These are phyloP conservation scores for Sporopachydermia lactativora DNA, from an alignment of 805 yeast genomes.

Conservation along the genomic window DNA sequence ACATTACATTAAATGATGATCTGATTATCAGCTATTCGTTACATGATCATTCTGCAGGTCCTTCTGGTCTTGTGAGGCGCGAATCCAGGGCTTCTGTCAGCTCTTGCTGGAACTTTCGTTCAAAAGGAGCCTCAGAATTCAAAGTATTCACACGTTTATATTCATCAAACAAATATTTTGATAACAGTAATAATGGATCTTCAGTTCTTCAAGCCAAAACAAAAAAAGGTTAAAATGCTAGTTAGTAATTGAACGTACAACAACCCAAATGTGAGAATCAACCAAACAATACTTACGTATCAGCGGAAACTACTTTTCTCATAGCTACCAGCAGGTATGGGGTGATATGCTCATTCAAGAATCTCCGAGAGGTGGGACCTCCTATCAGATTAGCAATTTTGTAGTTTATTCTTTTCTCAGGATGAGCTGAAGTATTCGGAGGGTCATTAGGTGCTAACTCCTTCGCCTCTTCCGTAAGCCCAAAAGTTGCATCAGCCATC, in stretches of 20 bases:
- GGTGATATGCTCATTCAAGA: conserved; percentile 51
- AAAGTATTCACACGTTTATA: background rate
- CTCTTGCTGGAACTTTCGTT: too few species aligned
- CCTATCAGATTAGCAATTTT: conserved; percentile 42
- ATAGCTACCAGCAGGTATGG: conserved; percentile 53
- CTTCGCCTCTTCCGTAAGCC: background rate
- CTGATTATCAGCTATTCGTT: too few species aligned
- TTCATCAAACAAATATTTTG: conserved; percentile 1
- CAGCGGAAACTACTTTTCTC: conserved; percentile 17
- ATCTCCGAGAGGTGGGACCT: conserved; percentile 59
- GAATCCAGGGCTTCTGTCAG: too few species aligned
- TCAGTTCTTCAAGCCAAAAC: background rate
- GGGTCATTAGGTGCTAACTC: background rate
- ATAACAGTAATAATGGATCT: background rate
- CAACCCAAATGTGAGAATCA: conserved; percentile 2
- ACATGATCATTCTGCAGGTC: too few species aligned
- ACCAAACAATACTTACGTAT: conserved; percentile 2
- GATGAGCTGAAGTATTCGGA: background rate
- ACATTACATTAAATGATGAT: too few species aligned
- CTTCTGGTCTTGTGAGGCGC: too few species aligned
- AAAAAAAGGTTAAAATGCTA: too few species aligned
- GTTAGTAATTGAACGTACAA: too few species aligned
- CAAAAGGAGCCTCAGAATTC: too few species aligned
- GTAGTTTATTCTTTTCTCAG: conserved; percentile 2
- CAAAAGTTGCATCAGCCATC: background rate